Evolutionary conservation across 208 protist genomes (phyloP), one percentile per base, ranked within the genome.

Genomic region (Leishmania gerbilli): DNA sequence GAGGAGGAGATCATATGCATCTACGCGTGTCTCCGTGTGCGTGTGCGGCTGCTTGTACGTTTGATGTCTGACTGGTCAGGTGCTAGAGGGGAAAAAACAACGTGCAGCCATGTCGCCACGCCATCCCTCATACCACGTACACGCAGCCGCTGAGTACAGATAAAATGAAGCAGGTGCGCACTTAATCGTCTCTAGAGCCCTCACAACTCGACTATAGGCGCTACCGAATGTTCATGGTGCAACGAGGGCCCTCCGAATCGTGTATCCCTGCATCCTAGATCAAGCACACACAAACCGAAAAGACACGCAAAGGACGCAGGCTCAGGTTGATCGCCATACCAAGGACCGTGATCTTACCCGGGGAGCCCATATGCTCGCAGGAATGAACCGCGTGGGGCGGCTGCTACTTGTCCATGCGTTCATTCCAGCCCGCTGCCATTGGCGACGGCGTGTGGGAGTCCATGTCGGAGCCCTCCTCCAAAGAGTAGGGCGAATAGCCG

Each of bases 401-500:
- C 24, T 53, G 27, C 34, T 76, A 76, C 34, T 60, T 56, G 47
- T 6, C 72, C 37, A 74, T 45, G 81, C 42, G 72, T 13, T 42
- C 53, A 58, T 19, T 78, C 15, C 55, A 71, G 31, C 27, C 27
- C 11, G 60, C 56, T 1, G 78, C 67, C 13, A 68, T 74, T 0
- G 72, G 77, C 31, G 77, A 74, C 0, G 77, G 82, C 37, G 47
- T 76, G 19, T 65, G 82, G 7, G 82, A 86, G 64, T 64, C 76
- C 4, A 56, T 17, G 47, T 71, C 79, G 13, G 82, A 86, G 65
- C 78, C 80, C 42, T 56, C 74, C 19, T 82, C 74, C 1, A 53
- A 78, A 37, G 82, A 86, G 27, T 67, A 53, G 2, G 82, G 72
- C 2, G 62, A 77, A 9, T 72, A 86, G 72, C 64, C 74, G 37